These are phyloP conservation scores for Luffa aegyptiaca DNA, from an alignment of 306 rosid genomes.

Conservation along the genomic window DNA sequence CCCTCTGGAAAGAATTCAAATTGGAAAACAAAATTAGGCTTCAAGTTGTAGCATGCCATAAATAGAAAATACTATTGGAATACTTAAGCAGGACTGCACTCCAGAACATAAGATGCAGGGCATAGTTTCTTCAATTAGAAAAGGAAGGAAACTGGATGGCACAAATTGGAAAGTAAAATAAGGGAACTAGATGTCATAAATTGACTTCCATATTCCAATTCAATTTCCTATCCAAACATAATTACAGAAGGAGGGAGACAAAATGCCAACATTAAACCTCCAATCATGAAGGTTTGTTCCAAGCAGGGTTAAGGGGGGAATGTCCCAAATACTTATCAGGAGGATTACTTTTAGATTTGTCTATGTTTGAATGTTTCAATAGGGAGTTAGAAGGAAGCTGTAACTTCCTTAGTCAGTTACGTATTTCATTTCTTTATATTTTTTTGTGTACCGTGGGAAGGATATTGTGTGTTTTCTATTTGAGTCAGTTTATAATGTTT, in stretches of 20 bases:
- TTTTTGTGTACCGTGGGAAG: too few relatives aligned
- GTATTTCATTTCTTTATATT: too few relatives aligned
- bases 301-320: too few relatives aligned
- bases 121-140: not conserved
- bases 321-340: too few relatives aligned
- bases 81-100: not conserved
- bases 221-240: not conserved
- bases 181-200: not conserved
- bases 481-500: too few relatives aligned
- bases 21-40: not conserved
- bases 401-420: too few relatives aligned
- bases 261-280: not conserved
- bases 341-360: too few relatives aligned
- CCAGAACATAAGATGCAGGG: not conserved
- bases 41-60: not conserved
- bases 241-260: not conserved
- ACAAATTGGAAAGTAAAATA: not conserved
- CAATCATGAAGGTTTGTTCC: too few relatives aligned
- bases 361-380: too few relatives aligned
- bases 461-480: too few relatives aligned
- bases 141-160: not conserved
- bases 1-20: slow-evolving; percentile 45
- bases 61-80: not conserved
- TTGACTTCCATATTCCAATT: not conserved
- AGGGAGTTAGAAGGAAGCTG: too few relatives aligned